Base-by-base conservation (phyloP, 148 eudicot species). In the Euryodendron excelsum region DNA sequence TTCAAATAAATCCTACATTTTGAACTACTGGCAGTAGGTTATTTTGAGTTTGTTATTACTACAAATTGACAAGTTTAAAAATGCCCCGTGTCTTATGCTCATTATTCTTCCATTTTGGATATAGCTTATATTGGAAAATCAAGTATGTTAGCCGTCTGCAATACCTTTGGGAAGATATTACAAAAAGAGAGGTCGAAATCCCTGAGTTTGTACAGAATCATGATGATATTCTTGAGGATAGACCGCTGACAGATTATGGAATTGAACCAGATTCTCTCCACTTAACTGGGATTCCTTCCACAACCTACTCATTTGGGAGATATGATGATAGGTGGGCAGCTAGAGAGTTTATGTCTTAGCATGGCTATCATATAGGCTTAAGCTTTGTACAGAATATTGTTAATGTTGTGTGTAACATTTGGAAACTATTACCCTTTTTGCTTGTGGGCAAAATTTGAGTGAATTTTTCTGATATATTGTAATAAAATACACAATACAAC, bases 221-320 rank as follows among this genome's bases (percentile, higher is more conserved):
- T 27, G 97, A 94, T 61, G 83, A 89, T 68, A 74, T 94, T 77
- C 89, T 94, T 1, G 97, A 94, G 87, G 86, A 94, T 82, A 87
- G 98, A 80, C 98, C 97, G 11, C 85, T 94, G 41, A 94, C 98
- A 25, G 98, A 94, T 82, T 94, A 94, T 69, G 97, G 98, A 27
- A 92, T 92, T 11, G 98, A 94, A 82, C 95, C 98, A 0, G 95
- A 94, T 81, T 93, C 97, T 52, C 79, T 86, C 36, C 92, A 83
- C 81, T 56, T 94, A 58, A 83, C 88, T 36, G 95, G 85, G 80
- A 77, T 92, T 45, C 90, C 97, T 65, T 67, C 97, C 28, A 59
- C 85, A 36, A 34, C 88, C 71, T 84, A 79, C 59, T 76, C 95
- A 18, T 78, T 82, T 72, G 91, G 89, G 41, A 89, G 91, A 77